Evolutionary conservation across 768 basidiomycete genomes (phyloP), one percentile per base, ranked within the genome.

Genomic region (Austroboletus festivus): DNA sequence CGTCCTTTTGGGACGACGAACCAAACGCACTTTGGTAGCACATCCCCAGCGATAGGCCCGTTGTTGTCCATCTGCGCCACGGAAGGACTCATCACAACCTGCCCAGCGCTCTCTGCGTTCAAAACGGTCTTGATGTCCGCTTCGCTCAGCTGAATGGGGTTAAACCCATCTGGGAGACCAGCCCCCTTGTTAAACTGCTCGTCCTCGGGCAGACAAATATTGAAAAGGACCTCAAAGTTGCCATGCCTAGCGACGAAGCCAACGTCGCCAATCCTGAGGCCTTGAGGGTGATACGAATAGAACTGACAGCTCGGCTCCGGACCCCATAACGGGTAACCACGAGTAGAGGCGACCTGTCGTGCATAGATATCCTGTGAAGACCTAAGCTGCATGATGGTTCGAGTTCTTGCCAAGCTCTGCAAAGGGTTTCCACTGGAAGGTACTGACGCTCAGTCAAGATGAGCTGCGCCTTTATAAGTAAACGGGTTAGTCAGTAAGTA

Each of bases 261-360:
- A 11, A 74, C 67, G 44, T 74, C 73, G 2, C 73, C 73, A 34
- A 73, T 70, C 23, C 50, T 63, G 37, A 69, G 60, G 0, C 71
- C 72, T 31, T 57, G 46, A 6, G 47, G 51, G 42, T 54, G 58
- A 40, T 66, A 63, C 18, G 58, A 56, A 18, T 64, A 62, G 7
- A 66, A 50, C 24, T 48, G 49, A 23, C 42, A 46, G 33, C 64
- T 59, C 8, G 65, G 64, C 22, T 68, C 63, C 8, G 72, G 72
- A 10, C 61, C 59, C 68, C 66, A 72, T 20, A 72, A 49, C 3
- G 70, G 71, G 44, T 65, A 67, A 1, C 72, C 73, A 26, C 66
- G 63, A 15, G 59, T 48, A 20, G 56, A 53, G 0, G 56, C 57
- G 35, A 59, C 53, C 7, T 57, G 50, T 40, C 54, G 53, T 34